Conservation (phyloP, 2,329 filamentous ascomycete species). For the Lecanicillium sp. region DNA sequence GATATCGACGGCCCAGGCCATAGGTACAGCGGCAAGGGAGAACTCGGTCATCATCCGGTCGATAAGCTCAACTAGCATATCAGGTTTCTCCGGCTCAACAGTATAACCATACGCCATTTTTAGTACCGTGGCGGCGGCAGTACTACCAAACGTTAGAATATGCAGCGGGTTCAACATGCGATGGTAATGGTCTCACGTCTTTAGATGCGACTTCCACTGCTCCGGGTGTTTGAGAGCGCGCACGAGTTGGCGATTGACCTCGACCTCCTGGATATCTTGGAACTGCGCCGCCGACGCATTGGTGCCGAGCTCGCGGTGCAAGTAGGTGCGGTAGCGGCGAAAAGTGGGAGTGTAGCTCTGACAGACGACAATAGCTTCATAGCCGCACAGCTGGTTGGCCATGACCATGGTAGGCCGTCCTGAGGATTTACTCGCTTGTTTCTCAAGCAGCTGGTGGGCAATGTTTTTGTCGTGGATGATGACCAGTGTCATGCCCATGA, state of each 20-base stretch:
- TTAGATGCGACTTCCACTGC: conserved; percentile 4
- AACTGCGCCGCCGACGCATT: conserved; percentile 9
- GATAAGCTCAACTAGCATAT: conserved; percentile 21
- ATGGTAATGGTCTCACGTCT: conserved; percentile 6
- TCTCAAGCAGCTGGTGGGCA: conserved; percentile 26
- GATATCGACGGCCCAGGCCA: conserved; percentile 24
- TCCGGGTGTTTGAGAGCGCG: conserved; percentile 2
- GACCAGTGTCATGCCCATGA: conserved; percentile 28
- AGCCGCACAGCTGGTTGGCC: conserved; percentile 20
- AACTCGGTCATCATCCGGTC: conserved; percentile 21
- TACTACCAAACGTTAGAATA: conserved; percentile 11
- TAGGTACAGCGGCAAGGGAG: conserved; percentile 18
- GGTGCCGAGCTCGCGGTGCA: conserved; percentile 20
- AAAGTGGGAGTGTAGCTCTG: conserved; percentile 14
- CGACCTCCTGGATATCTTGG: conserved; percentile 5
- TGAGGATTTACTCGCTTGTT: conserved; percentile 20
- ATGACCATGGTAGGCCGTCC: conserved; percentile 19
- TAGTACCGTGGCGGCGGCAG: conserved; percentile 18
- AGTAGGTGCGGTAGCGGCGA: conserved; percentile 16
- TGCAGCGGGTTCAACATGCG: neutral
- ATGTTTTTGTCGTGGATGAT: conserved; percentile 26
- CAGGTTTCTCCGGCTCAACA: conserved; percentile 18
- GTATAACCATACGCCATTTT: conserved; percentile 23
- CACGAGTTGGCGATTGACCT: conserved; percentile 6
- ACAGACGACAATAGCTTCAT: conserved; percentile 12